Conservation (phyloP, 2,329 filamentous ascomycete genomes). For the Penicillium sp. region DNA sequence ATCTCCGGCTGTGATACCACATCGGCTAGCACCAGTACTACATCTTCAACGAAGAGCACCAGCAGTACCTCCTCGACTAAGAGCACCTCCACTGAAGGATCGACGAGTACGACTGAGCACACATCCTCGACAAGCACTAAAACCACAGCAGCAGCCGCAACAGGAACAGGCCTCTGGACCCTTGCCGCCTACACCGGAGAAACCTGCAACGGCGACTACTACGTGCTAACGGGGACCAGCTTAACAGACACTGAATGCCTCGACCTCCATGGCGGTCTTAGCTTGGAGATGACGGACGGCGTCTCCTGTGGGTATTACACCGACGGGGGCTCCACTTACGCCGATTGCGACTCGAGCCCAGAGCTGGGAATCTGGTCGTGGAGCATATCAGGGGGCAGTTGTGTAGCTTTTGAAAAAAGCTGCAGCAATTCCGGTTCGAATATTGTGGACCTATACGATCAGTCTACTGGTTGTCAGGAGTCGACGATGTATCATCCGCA, state of each 20-base stretch:
- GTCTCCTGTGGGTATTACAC: neutral
- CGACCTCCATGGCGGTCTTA: neutral
- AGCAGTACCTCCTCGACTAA: neutral
- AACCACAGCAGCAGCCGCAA: neutral
- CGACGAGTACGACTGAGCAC: neutral
- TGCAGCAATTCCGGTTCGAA: neutral
- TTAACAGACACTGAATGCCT: neutral
- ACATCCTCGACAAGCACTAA: neutral
- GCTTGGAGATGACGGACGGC: neutral
- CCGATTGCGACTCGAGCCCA: neutral
- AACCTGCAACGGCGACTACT: constrained; percentile 6
- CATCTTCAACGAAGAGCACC: neutral
- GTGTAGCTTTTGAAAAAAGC: neutral
- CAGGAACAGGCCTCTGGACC: neutral
- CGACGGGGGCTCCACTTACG: neutral
- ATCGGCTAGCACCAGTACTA: neutral
- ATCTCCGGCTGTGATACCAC: constrained; percentile 6
- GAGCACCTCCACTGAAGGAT: neutral
- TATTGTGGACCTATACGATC: neutral
- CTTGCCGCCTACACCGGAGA: constrained; percentile 6
- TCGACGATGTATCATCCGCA: neutral
- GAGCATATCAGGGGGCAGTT: neutral
- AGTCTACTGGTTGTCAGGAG: neutral
- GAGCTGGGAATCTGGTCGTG: neutral
- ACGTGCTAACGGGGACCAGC: neutral